A percentile compares a stretch with the other conserved stretches of the same genome.
These are phyloP conservation scores for Themeda triandra DNA, from an alignment of 176 grass and related monocot species.

Conservation along the genomic window DNA sequence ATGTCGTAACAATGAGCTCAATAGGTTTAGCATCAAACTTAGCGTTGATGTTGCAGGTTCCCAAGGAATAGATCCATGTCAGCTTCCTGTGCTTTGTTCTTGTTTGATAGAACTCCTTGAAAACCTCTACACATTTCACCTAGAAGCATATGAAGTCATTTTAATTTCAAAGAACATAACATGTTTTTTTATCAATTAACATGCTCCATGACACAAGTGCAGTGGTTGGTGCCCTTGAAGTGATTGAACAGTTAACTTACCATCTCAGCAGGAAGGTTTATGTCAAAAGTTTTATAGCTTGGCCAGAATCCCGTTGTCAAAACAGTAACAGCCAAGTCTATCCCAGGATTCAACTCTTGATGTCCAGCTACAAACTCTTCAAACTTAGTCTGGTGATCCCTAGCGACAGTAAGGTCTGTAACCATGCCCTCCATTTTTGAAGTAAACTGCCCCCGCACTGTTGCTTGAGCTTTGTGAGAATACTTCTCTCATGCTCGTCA, in stretches of 20 bases:
- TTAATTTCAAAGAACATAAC: neutral
- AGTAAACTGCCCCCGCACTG: constrained; percentile 94
- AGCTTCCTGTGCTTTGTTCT: constrained; percentile 95
- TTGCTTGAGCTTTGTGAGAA: constrained; percentile 98
- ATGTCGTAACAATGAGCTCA: constrained; percentile 88
- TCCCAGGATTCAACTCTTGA: constrained; percentile 58
- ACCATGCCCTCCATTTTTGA: constrained; percentile 99
- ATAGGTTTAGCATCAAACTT: constrained; percentile 83
- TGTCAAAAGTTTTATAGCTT: constrained; percentile 94
- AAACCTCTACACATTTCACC: constrained; percentile 96
- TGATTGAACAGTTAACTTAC: constrained; percentile 37
- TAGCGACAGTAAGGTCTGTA: constrained; percentile 78
- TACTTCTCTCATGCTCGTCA: constrained; percentile 98
- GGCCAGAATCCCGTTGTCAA: constrained; percentile 99
- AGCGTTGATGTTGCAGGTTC: constrained; percentile 80
- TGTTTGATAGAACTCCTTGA: constrained; percentile 88
- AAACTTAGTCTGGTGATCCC: constrained; percentile 84
- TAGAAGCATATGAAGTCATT: constrained; percentile 25
- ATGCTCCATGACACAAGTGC: neutral
- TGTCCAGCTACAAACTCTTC: constrained; percentile 66
- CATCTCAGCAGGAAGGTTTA: constrained; percentile 98
- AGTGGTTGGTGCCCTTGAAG: neutral
- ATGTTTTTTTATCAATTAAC: neutral
- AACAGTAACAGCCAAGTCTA: constrained; percentile 89
- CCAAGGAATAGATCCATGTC: constrained; percentile 98